Base-by-base conservation (phyloP, 2,329 filamentous ascomycete genomes). In the Penicillium decumbens region DNA sequence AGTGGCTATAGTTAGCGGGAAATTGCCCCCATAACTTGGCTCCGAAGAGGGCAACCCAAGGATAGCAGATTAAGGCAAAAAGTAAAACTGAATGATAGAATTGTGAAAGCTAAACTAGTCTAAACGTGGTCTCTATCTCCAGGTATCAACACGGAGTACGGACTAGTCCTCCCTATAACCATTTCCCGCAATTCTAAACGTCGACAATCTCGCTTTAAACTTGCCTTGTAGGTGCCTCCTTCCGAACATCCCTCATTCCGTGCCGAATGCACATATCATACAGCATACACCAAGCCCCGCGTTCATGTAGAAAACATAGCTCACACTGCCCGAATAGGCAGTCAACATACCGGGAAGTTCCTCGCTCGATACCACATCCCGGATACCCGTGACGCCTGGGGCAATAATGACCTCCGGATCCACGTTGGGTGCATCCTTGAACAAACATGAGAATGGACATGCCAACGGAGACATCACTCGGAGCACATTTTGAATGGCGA, bases 301-400 rank as follows among this genome's bases (percentile, higher is more conserved):
- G 20, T 40, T 42, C 40, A 67, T 33, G 43, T 66, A 68, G 33
- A 65, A 64, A 1, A 63, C 56, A 13, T 47, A 49, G 13, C 56
- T 55, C 2, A 65, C 43, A 41, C 58, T 61, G 43, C 57, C 54
- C 1, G 59, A 38, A 45, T 72, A 74, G 5, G 66, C 67, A 20
- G 47, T 50, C 39, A 72, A 41, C 5, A 73, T 61, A 0, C 61
- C 65, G 1, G 55, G 47, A 3, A 72, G 41, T 24, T 64, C 53
- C 8, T 53, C 47, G 4, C 50, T 58, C 2, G 54, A 43, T 18
- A 75, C 73, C 1, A 68, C 53, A 2, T 59, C 47, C 5, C 72
- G 60, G 10, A 78, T 62, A 37, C 73, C 68, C 1, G 74, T 75
- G 0, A 74, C 76, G 3, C 75, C 75, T 1, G 68, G 68, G n/a